phyloP scores from a whole-genome alignment of 768 basidiomycete genomes.

The Suillus placidus region DNA sequence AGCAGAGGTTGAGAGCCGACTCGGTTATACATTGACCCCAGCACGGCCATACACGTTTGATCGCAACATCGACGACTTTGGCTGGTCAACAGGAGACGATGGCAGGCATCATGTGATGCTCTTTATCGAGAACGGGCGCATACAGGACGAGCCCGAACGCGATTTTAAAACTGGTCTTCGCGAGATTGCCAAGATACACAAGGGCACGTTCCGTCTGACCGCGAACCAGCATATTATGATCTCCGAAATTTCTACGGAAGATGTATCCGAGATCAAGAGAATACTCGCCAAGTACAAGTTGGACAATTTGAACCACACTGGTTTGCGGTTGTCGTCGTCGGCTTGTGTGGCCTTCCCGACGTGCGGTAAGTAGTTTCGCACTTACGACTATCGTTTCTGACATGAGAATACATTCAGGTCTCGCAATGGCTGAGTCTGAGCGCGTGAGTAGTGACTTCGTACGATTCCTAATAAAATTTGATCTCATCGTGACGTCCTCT shows the following conservation, averaged over 20 bases:
- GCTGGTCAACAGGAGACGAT: conserved; percentile 88
- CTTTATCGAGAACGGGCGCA: conserved; percentile 97
- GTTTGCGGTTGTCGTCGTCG: conserved; percentile 83
- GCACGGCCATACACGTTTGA: conserved; percentile 81
- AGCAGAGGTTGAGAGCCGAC: conserved; percentile 84
- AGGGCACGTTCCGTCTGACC: conserved; percentile 91
- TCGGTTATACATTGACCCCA: conserved; percentile 77
- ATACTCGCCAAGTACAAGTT: conserved; percentile 85
- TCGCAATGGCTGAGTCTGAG: conserved; percentile 82
- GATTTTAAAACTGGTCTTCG: conserved; percentile 92
- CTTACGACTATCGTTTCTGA: conserved; percentile 6
- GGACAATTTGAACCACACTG: conserved; percentile 82
- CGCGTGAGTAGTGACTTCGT: conserved; percentile 43
- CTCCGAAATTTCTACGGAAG: conserved; percentile 75
- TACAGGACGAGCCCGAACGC: conserved; percentile 89
- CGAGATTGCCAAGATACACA: conserved; percentile 93
- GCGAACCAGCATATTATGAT: conserved; percentile 94
- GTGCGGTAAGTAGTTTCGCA: conserved; percentile 53
- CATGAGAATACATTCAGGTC: conserved; percentile 37
- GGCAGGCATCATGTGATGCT: conserved; percentile 89
- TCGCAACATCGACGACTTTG: conserved; percentile 90
- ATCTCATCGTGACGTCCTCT: conserved; percentile 39
- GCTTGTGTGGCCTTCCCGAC: conserved; percentile 99
- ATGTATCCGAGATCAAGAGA: conserved; percentile 76
- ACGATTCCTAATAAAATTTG: conserved; percentile 4